Base-by-base conservation (phyloP, 352 stramenopile species). In the Pythium biforme region DNA sequence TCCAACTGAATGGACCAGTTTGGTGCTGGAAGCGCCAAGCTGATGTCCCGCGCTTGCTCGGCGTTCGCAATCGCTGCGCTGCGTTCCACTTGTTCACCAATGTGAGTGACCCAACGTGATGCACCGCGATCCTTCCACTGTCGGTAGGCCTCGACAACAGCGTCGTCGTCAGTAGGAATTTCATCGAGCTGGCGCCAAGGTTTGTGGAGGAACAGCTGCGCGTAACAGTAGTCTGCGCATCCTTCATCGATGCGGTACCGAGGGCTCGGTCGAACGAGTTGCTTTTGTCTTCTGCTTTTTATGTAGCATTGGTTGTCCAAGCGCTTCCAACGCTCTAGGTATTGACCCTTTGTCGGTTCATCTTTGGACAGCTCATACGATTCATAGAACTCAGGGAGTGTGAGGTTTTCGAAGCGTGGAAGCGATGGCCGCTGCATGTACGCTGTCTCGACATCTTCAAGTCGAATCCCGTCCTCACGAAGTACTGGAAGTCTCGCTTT, bases 181-280 rank as follows among this genome's bases (percentile, higher is more conserved):
- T 43, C 37, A 3, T 5, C 17, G 17, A 47, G 15, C 17, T 4
- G 1, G 48, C 51, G 33, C 51, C 51, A 58, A 14, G 51, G 51
- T 25, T 25, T 33, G 15, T 58, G 22, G 12, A 58, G 51, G 9
- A 48, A 58, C n/a, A 58, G 51, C 25, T 58, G 51, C 3, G 51
- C 51, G 23, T 58, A 58, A 20, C 51, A 58, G 34, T 58, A 58
- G 51, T 58, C 12, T 7, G 33, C n/a, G 25, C 37, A 22, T 1
- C 17, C 8, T 46, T 58, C 51, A 22, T 48, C 22, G 3, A 26
- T 26, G 5, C 40, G 5, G n/a, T 47, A 47, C n/a, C 3, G 3
- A 12, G 40, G 40, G 7, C 40, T 47, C 5, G 40, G 40, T 47
- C 40, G 40, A 15, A 47, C n/a, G 19, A 47, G 0, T 26, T 47